Percentiles rank a stretch among this genome's conserved stretches.
Conservation (phyloP, 331 rosid species). For the Erythrophleum ivorense region DNA sequence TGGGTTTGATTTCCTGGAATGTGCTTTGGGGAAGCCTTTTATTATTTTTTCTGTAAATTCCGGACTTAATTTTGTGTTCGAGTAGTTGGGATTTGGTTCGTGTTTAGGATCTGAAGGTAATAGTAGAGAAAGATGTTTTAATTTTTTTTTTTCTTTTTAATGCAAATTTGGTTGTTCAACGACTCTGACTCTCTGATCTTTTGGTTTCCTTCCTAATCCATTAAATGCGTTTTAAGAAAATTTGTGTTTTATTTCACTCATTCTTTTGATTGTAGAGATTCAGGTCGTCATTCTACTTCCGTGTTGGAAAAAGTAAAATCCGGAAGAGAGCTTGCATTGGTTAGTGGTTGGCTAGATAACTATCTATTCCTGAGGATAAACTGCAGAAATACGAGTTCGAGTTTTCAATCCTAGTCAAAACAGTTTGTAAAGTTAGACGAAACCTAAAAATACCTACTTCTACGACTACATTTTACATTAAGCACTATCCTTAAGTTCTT, state of each 20-base stretch:
- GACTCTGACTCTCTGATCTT: conserved; percentile 38
- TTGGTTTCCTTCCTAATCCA: conserved; percentile 40
- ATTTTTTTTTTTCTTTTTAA: conserved; percentile 4
- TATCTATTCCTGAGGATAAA: conserved; percentile 25
- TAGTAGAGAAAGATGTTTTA: neutral
- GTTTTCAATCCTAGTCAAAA: neutral
- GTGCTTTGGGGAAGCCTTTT: conserved; percentile 32
- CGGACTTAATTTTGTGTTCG: conserved; percentile 32
- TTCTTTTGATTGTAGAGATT: conserved; percentile 30
- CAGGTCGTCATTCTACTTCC: conserved; percentile 29
- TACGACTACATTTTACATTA: conserved; percentile 24
- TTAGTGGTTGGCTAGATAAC: conserved; percentile 38
- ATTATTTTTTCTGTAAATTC: conserved; percentile 27
- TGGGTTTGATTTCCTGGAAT: conserved; percentile 46
- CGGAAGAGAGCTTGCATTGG: conserved; percentile 29
- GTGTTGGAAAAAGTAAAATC: conserved; percentile 24
- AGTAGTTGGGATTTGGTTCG: conserved; percentile 22
- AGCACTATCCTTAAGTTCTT: conserved; percentile 28
- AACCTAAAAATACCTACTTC: conserved; percentile 38
- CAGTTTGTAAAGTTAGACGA: conserved; percentile 12
- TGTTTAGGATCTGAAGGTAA: conserved; percentile 48
- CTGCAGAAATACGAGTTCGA: conserved; percentile 24
- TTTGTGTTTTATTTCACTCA: conserved; percentile 23
- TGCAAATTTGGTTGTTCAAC: conserved; percentile 53
- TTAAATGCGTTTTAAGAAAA: conserved; percentile 34